Conservation (phyloP, 148 eudicot genomes). For the Limonium bicolor region DNA sequence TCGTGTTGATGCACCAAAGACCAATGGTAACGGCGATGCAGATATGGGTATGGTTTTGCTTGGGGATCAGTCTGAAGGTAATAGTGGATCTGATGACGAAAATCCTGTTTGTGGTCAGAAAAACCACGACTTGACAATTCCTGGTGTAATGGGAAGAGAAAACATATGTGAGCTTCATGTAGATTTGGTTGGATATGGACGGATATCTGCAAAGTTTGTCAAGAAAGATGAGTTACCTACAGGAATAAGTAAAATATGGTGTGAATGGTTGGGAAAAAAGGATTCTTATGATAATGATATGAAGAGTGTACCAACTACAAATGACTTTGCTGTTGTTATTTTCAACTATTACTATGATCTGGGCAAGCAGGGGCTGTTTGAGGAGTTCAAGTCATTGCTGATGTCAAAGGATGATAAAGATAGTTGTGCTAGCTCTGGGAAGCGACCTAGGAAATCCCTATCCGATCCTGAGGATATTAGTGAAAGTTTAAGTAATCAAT, state of each 20-base stretch:
- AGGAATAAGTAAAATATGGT: slow-evolving; percentile 52
- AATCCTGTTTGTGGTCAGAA: slow-evolving; percentile 4
- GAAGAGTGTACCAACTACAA: slow-evolving; percentile 12
- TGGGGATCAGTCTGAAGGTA: slow-evolving; percentile 8
- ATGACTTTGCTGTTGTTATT: slow-evolving; percentile 66
- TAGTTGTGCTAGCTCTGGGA: slow-evolving; percentile 16
- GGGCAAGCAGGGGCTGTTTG: slow-evolving; percentile 58
- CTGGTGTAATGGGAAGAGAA: slow-evolving; percentile 42
- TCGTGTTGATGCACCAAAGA: slow-evolving; percentile 7
- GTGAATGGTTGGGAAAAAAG: slow-evolving; percentile 70
- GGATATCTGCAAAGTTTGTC: slow-evolving; percentile 41
- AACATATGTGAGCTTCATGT: slow-evolving; percentile 42
- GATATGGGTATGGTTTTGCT: slow-evolving; percentile 4
- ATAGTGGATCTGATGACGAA: slow-evolving; percentile 6
- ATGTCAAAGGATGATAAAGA: slow-evolving; percentile 32
- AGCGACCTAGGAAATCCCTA: slow-evolving; percentile 36
- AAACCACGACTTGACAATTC: slow-evolving; percentile 33
- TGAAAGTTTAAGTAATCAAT: slow-evolving; percentile 25
- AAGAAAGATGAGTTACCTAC: slow-evolving; percentile 24
- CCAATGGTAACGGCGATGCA: slow-evolving; percentile 4
- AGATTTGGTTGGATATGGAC: slow-evolving; percentile 45
- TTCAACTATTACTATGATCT: slow-evolving; percentile 51
- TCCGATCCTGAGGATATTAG: slow-evolving; percentile 61
- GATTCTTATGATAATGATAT: slow-evolving; percentile 14
- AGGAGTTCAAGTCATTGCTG: slow-evolving; percentile 26